These are phyloP conservation scores for Coelastrella sp. DNA, from an alignment of 139 green algal species.

Conservation along the genomic window DNA sequence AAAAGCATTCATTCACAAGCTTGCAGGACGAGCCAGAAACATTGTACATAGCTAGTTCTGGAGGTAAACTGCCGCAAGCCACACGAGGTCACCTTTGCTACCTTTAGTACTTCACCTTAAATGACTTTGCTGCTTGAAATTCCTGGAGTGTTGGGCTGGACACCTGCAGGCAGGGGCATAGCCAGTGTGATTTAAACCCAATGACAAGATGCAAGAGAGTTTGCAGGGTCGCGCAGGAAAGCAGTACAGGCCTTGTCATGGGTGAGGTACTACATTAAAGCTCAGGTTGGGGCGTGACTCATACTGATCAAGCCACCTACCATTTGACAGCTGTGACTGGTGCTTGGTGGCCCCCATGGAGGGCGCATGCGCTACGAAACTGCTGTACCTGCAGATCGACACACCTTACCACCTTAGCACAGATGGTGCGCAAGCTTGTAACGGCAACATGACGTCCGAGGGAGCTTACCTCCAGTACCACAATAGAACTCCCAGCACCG, in stretches of 20 bases:
- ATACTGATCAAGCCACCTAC: slow-evolving; percentile 57
- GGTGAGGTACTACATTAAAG: too few species aligned
- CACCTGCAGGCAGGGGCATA: slow-evolving; percentile 51
- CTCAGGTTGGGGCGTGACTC: too few species aligned
- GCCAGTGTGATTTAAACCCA: too few species aligned
- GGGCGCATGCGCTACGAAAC: slow-evolving; percentile 62
- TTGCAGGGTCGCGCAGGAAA: too few species aligned
- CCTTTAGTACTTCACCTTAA: slow-evolving; percentile 49
- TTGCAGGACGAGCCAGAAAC: too few species aligned
- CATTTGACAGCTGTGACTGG: slow-evolving; percentile 79
- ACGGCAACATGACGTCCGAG: too few species aligned
- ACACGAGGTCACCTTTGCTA: not conserved
- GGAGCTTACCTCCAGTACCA: slow-evolving; percentile 50
- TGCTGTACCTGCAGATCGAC: slow-evolving; percentile 72
- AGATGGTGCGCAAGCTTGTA: too few species aligned
- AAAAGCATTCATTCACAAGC: too few species aligned
- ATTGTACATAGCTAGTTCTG: not conserved
- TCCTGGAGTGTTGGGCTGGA: slow-evolving; percentile 67
- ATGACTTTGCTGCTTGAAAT: slow-evolving; percentile 56
- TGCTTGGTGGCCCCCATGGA: slow-evolving; percentile 72
- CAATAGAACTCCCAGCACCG: slow-evolving; percentile 65
- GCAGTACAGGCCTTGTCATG: too few species aligned
- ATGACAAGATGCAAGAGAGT: too few species aligned
- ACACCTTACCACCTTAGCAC: too few species aligned
- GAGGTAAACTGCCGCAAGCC: not conserved